Evolutionary conservation across 371 early-diverging fungal species (phyloP).

Genomic region (Mortierella sp.): DNA sequence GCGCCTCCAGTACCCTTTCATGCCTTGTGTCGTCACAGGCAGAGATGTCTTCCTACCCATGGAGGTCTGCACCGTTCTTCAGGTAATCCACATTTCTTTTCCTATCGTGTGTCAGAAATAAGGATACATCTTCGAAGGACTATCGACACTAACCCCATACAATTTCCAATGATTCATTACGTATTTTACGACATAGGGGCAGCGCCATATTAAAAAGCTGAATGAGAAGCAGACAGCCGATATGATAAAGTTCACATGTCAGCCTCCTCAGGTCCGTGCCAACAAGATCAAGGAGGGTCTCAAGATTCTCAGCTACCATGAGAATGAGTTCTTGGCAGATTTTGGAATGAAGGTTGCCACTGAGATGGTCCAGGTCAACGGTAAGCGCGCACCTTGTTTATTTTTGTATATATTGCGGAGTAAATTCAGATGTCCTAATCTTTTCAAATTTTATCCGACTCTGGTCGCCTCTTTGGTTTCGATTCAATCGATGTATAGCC

Average conservation of each 20-base stretch:
- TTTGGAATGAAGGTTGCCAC: constrained; percentile 78
- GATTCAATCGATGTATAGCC: constrained; percentile 43
- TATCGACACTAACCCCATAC: background rate
- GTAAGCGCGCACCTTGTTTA: constrained; percentile 6
- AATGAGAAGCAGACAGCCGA: constrained; percentile 90
- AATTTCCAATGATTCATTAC: background rate
- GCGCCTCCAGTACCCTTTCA: constrained; percentile 77
- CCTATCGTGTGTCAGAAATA: background rate
- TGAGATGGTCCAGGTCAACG: constrained; percentile 64
- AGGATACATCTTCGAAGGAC: background rate
- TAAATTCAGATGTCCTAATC: too few species aligned
- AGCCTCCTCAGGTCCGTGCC: constrained; percentile 79
- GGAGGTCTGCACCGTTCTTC: constrained; percentile 88
- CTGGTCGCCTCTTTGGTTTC: constrained; percentile 38
- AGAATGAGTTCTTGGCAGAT: constrained; percentile 67
- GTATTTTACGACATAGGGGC: constrained; percentile 64
- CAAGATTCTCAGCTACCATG: constrained; percentile 62
- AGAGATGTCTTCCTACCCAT: constrained; percentile 80
- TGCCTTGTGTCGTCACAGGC: constrained; percentile 88
- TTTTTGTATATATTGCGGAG: too few species aligned
- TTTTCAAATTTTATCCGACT: background rate
- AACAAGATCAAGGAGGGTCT: constrained; percentile 71
- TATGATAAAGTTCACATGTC: constrained; percentile 93
- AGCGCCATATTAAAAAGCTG: constrained; percentile 82
- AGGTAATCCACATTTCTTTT: constrained; percentile 28